Percentiles rank a stretch among this genome's conserved stretches.
These are phyloP conservation scores for Scedosporium aurantiacum DNA, from an alignment of 2,329 filamentous ascomycete genomes.

Conservation along the genomic window DNA sequence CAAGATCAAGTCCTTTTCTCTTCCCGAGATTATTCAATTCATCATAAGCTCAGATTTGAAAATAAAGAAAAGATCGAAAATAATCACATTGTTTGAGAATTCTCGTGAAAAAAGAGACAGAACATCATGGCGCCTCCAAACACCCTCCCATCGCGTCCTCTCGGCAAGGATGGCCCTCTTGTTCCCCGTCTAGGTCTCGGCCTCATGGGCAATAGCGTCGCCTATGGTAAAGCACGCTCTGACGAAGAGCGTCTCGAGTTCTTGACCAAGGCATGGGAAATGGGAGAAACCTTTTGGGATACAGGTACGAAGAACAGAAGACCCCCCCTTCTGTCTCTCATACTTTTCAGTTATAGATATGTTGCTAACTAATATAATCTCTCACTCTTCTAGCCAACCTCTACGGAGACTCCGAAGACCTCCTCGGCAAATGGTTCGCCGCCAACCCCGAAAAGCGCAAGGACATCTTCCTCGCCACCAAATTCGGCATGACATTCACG, in stretches of 20 bases:
- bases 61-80: not conserved
- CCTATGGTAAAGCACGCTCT: slow-evolving; percentile 23
- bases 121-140: not conserved
- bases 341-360: not conserved
- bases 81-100: not conserved
- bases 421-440: slow-evolving; percentile 40
- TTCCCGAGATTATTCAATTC: not conserved
- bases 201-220: slow-evolving; percentile 17
- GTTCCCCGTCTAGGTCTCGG: slow-evolving; percentile 12
- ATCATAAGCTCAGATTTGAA: not conserved
- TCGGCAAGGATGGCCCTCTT: slow-evolving; percentile 40
- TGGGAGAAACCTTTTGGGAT: slow-evolving; percentile 43
- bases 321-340: not conserved
- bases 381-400: slow-evolving; percentile 20
- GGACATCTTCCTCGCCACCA: slow-evolving; percentile 37
- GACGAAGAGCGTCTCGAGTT: slow-evolving; percentile 39
- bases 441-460: slow-evolving; percentile 33
- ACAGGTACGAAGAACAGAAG: slow-evolving; percentile 11
- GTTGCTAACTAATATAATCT: not conserved
- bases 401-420: slow-evolving; percentile 36
- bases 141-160: slow-evolving; percentile 8
- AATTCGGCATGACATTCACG: slow-evolving; percentile 17
- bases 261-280: slow-evolving; percentile 37
- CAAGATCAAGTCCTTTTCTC: too few relatives aligned
- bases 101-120: not conserved